phyloP scores from a whole-genome alignment of 164 flowering plant species.

The Umbellularia californica region DNA sequence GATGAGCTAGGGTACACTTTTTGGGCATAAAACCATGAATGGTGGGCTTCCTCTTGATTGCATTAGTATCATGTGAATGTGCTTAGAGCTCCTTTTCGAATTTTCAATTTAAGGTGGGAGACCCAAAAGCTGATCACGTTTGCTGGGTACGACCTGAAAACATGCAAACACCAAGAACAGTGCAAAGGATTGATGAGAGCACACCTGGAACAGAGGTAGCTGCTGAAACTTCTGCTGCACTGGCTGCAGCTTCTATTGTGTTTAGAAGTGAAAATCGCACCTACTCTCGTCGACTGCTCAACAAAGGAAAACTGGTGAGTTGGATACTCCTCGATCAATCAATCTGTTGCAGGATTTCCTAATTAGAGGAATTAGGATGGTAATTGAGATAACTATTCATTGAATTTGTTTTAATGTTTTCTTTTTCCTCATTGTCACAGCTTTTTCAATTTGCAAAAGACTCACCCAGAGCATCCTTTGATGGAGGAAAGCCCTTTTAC shows the following conservation, averaged over 20 bases:
- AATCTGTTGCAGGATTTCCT: too few species aligned
- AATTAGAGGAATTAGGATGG: too few species aligned
- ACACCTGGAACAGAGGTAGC: constrained; percentile 82
- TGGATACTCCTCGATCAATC: background rate
- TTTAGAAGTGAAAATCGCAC: constrained; percentile 39
- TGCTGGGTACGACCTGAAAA: constrained; percentile 91
- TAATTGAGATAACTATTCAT: too few species aligned
- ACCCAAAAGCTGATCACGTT: constrained; percentile 63
- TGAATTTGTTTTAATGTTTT: too few species aligned
- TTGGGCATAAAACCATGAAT: too few species aligned
- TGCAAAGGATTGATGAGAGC: constrained; percentile 42
- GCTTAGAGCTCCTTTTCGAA: too few species aligned
- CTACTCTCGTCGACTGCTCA: constrained; percentile 64
- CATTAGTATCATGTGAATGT: too few species aligned
- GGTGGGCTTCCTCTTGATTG: too few species aligned
- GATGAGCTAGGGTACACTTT: too few species aligned
- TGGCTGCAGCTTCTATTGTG: constrained; percentile 80
- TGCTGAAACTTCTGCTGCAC: constrained; percentile 85
- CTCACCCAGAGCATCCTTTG: constrained; percentile 29
- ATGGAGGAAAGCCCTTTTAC: constrained; percentile 92
- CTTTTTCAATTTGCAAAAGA: too few species aligned
- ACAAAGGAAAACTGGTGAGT: constrained; percentile 68
- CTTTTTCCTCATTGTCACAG: too few species aligned
- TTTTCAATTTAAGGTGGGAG: constrained; percentile 51
- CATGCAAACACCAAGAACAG: constrained; percentile 75